Conservation (phyloP, 2,329 filamentous ascomycete genomes). For the Alternaria tenuissima region DNA sequence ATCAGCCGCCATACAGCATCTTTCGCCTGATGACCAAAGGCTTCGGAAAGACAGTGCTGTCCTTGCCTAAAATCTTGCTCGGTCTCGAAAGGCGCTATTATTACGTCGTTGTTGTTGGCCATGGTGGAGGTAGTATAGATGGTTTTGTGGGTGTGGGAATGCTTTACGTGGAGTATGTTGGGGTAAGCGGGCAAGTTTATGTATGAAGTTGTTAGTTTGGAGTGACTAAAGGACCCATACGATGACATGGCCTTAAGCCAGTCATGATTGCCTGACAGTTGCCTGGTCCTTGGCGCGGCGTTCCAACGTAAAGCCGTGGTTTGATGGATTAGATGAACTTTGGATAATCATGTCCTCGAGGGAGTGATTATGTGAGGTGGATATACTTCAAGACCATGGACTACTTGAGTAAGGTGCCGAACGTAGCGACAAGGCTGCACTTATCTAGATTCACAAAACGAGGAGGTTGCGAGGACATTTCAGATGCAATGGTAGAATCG, state of each 20-base stretch:
- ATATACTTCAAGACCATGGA: no score
- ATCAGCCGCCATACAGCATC: slow-evolving; percentile 62
- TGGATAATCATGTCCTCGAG: no score
- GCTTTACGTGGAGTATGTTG: not conserved
- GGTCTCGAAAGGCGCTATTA: slow-evolving; percentile 29
- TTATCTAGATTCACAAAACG: no score
- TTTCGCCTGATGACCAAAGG: slow-evolving; percentile 61
- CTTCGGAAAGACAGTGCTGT: slow-evolving; percentile 47
- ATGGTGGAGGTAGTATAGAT: slow-evolving; percentile 13
- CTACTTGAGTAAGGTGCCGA: no score
- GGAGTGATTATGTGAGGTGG: no score
- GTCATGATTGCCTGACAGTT: not conserved
- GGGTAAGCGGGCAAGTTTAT: not conserved
- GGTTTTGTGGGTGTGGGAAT: not conserved
- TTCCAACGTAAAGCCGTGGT: not conserved
- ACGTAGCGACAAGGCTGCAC: not conserved
- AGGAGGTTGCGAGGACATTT: not conserved
- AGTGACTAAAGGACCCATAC: slow-evolving; percentile 6
- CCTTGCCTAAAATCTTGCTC: slow-evolving; percentile 36
- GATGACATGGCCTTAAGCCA: slow-evolving; percentile 4
- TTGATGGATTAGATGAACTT: not conserved
- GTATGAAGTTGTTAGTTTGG: not conserved
- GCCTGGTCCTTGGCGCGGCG: not conserved
- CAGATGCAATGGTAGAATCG: not conserved
- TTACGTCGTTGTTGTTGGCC: slow-evolving; percentile 20